Percentiles rank a stretch among this genome's conserved stretches.
Conservation (phyloP, 2,329 filamentous ascomycete species). For the Fonsecaea erecta region DNA sequence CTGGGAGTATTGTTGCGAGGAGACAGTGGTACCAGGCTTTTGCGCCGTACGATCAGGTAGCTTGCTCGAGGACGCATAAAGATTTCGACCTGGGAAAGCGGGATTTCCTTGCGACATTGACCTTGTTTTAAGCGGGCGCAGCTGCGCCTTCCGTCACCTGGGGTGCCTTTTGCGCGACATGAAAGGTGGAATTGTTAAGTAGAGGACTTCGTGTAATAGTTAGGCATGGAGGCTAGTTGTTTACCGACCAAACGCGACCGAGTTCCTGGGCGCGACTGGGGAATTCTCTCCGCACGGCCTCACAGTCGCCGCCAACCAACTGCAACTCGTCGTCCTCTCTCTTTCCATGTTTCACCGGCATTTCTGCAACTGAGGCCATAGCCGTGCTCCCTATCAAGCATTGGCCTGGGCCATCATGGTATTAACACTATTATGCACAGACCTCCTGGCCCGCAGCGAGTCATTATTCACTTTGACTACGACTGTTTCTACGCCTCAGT, state of each 20-base stretch:
- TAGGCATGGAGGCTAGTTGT: neutral
- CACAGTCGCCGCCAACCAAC: neutral
- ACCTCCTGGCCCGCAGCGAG: conserved; percentile 47
- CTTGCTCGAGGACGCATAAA: conserved; percentile 57
- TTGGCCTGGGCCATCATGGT: conserved; percentile 22
- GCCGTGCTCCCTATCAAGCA: neutral
- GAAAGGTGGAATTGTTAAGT: neutral
- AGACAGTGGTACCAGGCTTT: conserved; percentile 19
- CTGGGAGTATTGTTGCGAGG: conserved; percentile 48
- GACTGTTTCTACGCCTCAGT: conserved; percentile 92
- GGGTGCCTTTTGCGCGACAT: conserved; percentile 11
- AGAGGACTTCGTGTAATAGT: neutral
- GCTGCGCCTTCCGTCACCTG: conserved; percentile 22
- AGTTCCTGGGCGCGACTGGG: neutral
- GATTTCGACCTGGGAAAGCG: conserved; percentile 60
- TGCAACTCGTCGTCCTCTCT: neutral
- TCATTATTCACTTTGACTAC: conserved; percentile 76
- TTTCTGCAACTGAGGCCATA: neutral
- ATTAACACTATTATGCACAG: conserved; percentile 37
- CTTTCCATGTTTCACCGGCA: neutral
- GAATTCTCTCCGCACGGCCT: neutral
- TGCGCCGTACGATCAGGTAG: conserved; percentile 54
- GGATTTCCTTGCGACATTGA: conserved; percentile 47
- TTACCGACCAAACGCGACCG: neutral
- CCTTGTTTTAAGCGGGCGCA: conserved; percentile 11